These are phyloP conservation scores for Diaporthe nobilis DNA, from an alignment of 2,329 filamentous ascomycete genomes.

Conservation along the genomic window DNA sequence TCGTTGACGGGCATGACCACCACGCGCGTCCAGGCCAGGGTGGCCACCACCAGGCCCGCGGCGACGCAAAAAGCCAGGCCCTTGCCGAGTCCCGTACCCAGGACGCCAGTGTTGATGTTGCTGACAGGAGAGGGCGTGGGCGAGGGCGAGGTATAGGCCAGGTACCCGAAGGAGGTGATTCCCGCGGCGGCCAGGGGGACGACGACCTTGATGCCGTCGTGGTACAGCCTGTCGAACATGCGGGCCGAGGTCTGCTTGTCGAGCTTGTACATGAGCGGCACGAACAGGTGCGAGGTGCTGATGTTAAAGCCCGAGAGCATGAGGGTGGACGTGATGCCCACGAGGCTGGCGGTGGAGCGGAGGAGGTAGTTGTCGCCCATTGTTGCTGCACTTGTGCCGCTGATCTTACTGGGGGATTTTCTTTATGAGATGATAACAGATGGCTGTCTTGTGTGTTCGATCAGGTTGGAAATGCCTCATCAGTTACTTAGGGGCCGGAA, in stretches of 20 bases:
- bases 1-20: constrained; percentile 36
- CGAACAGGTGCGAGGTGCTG: constrained; percentile 34
- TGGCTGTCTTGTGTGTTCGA: neutral
- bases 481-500: neutral
- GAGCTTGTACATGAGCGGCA: constrained; percentile 32
- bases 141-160: neutral
- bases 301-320: constrained; percentile 34
- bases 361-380: constrained; percentile 22
- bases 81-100: neutral
- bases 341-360: constrained; percentile 23
- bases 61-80: constrained; percentile 6
- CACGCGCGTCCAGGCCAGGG: constrained; percentile 32
- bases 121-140: neutral
- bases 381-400: neutral
- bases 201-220: constrained; percentile 34
- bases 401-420: neutral
- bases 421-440: neutral
- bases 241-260: constrained; percentile 8
- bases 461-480: neutral
- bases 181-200: constrained; percentile 34
- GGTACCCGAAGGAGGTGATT: constrained; percentile 17
- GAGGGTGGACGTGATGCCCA: constrained; percentile 32
- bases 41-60: constrained; percentile 24
- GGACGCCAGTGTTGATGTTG: neutral
- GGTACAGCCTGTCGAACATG: constrained; percentile 34